Percentiles rank a stretch among this genome's conserved stretches.
phyloP scores from a whole-genome alignment of 2,329 filamentous ascomycete genomes.

The Cercospora janseana region DNA sequence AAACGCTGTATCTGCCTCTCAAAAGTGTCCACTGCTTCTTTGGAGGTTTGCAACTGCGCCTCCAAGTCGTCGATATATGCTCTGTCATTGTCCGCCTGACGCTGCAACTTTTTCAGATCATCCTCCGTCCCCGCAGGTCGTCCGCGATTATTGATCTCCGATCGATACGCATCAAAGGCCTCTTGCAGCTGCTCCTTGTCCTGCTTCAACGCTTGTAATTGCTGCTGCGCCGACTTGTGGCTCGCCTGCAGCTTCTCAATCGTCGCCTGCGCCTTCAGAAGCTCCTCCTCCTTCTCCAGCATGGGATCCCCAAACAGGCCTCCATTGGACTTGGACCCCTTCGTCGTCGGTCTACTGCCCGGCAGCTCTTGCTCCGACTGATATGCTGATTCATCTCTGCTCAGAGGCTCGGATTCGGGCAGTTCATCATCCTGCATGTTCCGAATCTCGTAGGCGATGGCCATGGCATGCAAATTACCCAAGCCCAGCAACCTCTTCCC shows the following conservation, averaged over 20 bases:
- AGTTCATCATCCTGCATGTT: constrained; percentile 35
- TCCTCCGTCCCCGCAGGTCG: constrained; percentile 42
- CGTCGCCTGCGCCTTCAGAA: constrained; percentile 50
- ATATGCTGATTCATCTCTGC: constrained; percentile 34
- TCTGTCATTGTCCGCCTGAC: constrained; percentile 46
- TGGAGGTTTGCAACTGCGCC: constrained; percentile 46
- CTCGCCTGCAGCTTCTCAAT: constrained; percentile 45
- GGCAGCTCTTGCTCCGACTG: constrained; percentile 33
- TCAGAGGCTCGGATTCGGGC: constrained; percentile 30
- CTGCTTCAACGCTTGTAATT: constrained; percentile 44
- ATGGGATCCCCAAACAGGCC: constrained; percentile 43
- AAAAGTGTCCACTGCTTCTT: constrained; percentile 46
- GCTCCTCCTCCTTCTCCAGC: constrained; percentile 51
- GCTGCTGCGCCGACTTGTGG: constrained; percentile 42
- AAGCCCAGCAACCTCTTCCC: constrained; percentile 36
- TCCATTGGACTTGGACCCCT: constrained; percentile 20
- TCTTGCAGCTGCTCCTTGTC: constrained; percentile 49
- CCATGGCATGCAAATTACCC: constrained; percentile 36
- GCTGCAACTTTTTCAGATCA: constrained; percentile 45
- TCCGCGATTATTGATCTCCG: constrained; percentile 45
- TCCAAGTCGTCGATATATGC: constrained; percentile 53
- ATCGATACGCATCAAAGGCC: constrained; percentile 48
- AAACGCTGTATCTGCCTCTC: constrained; percentile 47
- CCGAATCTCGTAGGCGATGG: constrained; percentile 36
- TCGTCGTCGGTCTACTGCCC: constrained; percentile 21